Evolutionary conservation across 2,329 filamentous ascomycete species (phyloP).

Genomic region (Colletotrichum tofieldiae): DNA sequence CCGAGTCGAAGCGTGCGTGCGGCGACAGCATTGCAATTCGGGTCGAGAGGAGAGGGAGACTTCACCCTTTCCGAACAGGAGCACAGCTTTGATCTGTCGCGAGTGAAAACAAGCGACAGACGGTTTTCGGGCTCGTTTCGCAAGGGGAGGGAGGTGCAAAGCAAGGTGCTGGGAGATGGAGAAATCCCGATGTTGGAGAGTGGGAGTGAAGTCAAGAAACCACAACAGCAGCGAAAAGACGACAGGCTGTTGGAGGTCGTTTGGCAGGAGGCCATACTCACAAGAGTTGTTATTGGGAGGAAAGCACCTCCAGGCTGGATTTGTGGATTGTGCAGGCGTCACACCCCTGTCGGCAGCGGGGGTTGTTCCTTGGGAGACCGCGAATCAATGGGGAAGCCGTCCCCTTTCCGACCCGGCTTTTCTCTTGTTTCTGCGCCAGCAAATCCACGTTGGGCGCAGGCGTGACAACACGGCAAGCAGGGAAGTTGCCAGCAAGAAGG

Average conservation of each 20-base stretch:
- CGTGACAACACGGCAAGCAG: conserved; percentile 32
- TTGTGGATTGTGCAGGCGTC: conserved; percentile 42
- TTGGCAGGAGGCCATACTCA: conserved; percentile 42
- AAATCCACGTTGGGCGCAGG: conserved; percentile 16
- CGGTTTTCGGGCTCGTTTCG: conserved; percentile 20
- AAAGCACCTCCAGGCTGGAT: conserved; percentile 35
- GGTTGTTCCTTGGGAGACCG: conserved; percentile 45
- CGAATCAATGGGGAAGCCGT: conserved; percentile 40
- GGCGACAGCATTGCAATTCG: neutral
- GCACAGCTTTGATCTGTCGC: conserved; percentile 28
- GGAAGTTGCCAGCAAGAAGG: conserved; percentile 38
- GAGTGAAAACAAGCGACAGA: conserved; percentile 28
- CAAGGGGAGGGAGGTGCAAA: conserved; percentile 5
- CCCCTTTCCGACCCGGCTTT: conserved; percentile 34
- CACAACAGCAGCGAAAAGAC: conserved; percentile 31
- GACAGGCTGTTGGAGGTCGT: conserved; percentile 27
- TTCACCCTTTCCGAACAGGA: conserved; percentile 44
- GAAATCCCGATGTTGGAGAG: conserved; percentile 5
- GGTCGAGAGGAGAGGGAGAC: conserved; percentile 26
- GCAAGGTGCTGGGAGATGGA: conserved; percentile 8
- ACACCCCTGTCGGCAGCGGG: conserved; percentile 41
- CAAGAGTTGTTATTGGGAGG: conserved; percentile 44
- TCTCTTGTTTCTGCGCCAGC: conserved; percentile 34
- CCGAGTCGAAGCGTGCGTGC: conserved; percentile 5
- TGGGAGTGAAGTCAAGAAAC: conserved; percentile 13